Evolutionary conservation across 2,329 filamentous ascomycete species (phyloP), one percentile per base, ranked within the genome.

Genomic region (Fusarium miscanthi): DNA sequence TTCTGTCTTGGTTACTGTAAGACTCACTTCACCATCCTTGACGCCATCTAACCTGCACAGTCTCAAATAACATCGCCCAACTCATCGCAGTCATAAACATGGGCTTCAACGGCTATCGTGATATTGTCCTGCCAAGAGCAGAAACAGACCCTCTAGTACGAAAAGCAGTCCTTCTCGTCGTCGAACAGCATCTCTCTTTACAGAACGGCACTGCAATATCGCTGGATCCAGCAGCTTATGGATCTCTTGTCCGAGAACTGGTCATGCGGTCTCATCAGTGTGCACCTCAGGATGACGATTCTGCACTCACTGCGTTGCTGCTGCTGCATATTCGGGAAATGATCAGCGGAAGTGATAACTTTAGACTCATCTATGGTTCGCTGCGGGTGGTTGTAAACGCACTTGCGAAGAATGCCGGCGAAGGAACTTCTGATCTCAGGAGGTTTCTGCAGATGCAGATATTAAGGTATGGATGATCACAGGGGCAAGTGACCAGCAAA

Each of bases 261-360:
- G 73, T 75, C 5, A 49, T 38, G 2, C 59, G 74, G 1, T 75
- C 74, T 5, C 43, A 76, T 31, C 53, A 59, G 17, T 76, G 71
- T 21, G 71, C 74, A 0, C 74, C 74, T 1, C 74, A 75, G 17
- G 59, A 75, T 6, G 74, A 75, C 5, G 73, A 74, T 25, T 76
- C 74, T 1, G 74, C 74, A 7, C 72, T 75, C 0, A 76, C 74
- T 2, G 71, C 72, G 2, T 33, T 75, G 17, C 63, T 75, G 3
- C 21, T 75, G 0, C n/a, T 75, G 2, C 74, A 75, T 19, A 72
- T 75, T 13, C 58, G 74, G 3, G 74, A 75, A 42, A 75, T 75
- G 71, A 76, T 75, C 2, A 75, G 73, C 9, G 74, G 74, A 1
- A 73, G 74, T 4, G 73, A 75, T n/a, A 75, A 75, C 13, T 75